Percentiles rank a stretch among this genome's conserved stretches.
phyloP scores from a whole-genome alignment of 108 stramenopile species.

The Nitzschia inconspicua region DNA sequence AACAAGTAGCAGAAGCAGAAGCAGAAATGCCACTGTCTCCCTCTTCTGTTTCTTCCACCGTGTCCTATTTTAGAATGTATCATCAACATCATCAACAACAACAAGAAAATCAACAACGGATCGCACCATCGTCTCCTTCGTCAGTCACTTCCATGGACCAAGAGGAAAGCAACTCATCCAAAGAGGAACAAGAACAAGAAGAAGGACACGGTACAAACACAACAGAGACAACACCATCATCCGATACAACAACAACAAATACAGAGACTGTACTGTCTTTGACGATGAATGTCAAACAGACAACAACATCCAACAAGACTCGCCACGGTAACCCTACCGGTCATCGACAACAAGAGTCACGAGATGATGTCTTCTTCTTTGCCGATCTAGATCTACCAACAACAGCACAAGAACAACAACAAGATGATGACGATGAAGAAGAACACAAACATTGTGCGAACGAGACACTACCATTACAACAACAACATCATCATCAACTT shows the following conservation, averaged over 20 bases:
- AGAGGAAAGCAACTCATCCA: not conserved
- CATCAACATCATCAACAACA: not conserved
- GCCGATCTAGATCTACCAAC: not conserved
- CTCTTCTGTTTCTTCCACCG: not conserved
- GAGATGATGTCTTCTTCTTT: not conserved
- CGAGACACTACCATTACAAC: not conserved
- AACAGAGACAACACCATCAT: not conserved
- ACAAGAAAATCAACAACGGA: not conserved
- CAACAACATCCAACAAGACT: not conserved
- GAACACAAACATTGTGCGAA: not conserved
- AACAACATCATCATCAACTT: not conserved
- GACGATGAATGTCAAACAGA: not conserved
- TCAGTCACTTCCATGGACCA: not conserved
- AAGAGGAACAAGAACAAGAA: not conserved
- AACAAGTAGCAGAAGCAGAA: not conserved
- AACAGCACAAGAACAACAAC: not conserved
- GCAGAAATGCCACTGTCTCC: not conserved
- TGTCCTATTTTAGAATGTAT: too few species aligned
- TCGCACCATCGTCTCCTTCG: not conserved
- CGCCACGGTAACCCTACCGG: too few species aligned
- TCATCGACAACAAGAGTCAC: not conserved
- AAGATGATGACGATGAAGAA: not conserved
- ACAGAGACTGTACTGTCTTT: not conserved
- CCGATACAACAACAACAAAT: not conserved
- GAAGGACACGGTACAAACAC: not conserved